Percentiles rank a stretch among this genome's conserved stretches.
Conservation (phyloP, 495 filamentous ascomycete species). For the Penicillium pancosmium region DNA sequence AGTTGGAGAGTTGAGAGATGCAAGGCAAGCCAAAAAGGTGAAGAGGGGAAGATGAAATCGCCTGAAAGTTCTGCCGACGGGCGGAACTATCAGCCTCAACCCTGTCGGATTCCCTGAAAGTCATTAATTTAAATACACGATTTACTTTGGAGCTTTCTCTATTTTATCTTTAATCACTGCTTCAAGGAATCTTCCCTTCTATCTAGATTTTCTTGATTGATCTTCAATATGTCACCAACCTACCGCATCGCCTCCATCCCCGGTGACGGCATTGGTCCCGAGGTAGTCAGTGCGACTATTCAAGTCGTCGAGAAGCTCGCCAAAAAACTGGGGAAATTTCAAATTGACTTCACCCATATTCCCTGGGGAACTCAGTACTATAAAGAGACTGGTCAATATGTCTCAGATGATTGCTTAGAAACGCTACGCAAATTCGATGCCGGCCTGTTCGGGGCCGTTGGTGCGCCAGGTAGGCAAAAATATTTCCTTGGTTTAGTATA, state of each 20-base stretch:
- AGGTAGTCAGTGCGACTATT: conserved; percentile 42
- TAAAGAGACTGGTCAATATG: conserved; percentile 43
- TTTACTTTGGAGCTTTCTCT: not conserved
- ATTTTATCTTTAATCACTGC: not conserved
- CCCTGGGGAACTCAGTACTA: conserved; percentile 46
- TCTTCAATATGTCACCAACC: conserved; percentile 13
- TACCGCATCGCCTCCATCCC: conserved; percentile 47
- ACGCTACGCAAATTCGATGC: conserved; percentile 44
- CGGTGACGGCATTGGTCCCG: conserved; percentile 46
- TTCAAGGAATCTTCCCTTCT: not conserved
- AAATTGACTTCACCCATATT: conserved; percentile 41
- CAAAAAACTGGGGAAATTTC: conserved; percentile 34
- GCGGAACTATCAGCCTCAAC: conserved; percentile 14
- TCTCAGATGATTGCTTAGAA: conserved; percentile 43
- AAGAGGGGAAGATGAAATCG: conserved; percentile 15
- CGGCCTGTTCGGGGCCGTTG: conserved; percentile 51
- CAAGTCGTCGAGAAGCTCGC: conserved; percentile 38
- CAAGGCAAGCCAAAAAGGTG: not conserved
- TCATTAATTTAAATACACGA: too few species aligned
- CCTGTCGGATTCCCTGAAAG: not conserved
- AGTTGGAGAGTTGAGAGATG: conserved; percentile 1
- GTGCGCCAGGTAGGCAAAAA: conserved; percentile 32
- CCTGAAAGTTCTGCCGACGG: conserved; percentile 34
- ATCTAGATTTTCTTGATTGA: too few species aligned
- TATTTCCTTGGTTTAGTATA: not conserved